These are phyloP conservation scores for Arthrobotrys sinensis DNA, from an alignment of 2,329 filamentous ascomycete species.

Conservation along the genomic window DNA sequence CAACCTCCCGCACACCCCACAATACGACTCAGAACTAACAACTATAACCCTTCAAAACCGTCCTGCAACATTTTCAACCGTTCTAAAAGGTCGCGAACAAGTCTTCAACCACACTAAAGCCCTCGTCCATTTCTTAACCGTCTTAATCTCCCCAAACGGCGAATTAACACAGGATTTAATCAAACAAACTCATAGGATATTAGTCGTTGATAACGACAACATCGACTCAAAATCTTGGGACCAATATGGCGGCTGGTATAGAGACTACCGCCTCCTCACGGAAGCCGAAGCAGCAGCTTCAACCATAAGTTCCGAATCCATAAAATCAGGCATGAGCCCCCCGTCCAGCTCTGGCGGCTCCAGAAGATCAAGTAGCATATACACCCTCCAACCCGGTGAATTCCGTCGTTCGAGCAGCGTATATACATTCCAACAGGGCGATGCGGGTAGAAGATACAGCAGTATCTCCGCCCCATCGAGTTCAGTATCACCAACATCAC, in stretches of 20 bases:
- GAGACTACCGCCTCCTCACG: slow-evolving; percentile 38
- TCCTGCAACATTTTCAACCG: neutral
- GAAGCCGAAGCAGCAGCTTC: neutral
- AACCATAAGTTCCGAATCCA: slow-evolving; percentile 3
- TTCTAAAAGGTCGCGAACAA: slow-evolving; percentile 25
- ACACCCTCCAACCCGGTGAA: neutral
- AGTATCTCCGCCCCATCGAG: neutral
- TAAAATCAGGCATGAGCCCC: neutral
- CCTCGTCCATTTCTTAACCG: slow-evolving; percentile 31
- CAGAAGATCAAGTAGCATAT: neutral
- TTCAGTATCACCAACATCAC: neutral
- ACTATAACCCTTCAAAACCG: slow-evolving; percentile 19
- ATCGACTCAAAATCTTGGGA: slow-evolving; percentile 39
- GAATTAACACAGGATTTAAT: slow-evolving; percentile 51
- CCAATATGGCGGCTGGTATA: slow-evolving; percentile 46
- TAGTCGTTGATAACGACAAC: slow-evolving; percentile 33
- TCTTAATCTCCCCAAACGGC: neutral
- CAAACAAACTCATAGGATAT: slow-evolving; percentile 45
- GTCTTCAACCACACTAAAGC: slow-evolving; percentile 33
- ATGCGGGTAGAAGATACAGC: neutral
- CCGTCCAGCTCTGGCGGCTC: neutral
- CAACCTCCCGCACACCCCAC: slow-evolving; percentile 42
- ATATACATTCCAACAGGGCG: neutral
- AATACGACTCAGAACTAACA: slow-evolving; percentile 29
- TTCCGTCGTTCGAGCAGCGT: slow-evolving; percentile 6